Percentiles rank a stretch among this genome's conserved stretches.
These are phyloP conservation scores for Dichomitus squalens DNA, from an alignment of 1,284 basidiomycete genomes.

Conservation along the genomic window DNA sequence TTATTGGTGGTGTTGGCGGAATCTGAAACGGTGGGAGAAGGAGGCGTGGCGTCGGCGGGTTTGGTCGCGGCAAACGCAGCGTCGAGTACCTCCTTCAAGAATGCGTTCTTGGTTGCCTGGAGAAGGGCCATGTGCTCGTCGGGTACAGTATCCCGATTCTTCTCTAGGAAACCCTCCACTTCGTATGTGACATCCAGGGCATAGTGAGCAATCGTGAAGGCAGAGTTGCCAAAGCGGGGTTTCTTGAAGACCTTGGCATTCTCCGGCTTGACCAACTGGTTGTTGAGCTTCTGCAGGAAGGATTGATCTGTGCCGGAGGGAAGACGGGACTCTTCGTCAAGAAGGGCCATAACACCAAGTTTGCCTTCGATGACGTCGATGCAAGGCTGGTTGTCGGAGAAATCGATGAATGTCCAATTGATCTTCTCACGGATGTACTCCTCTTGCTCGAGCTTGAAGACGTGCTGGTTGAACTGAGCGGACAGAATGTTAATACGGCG, in stretches of 20 bases:
- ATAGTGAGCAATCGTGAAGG: constrained; percentile 99
- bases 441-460: constrained; percentile 99
- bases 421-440: constrained; percentile 99
- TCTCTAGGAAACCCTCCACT: constrained; percentile 97
- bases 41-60: constrained; percentile 60
- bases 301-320: constrained; percentile 93
- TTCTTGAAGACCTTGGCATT: constrained; percentile 95
- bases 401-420: constrained; percentile 99
- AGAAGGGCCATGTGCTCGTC: constrained; percentile 95
- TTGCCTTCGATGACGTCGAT: constrained; percentile 99
- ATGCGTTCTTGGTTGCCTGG: constrained; percentile 84
- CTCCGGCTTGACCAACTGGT: constrained; percentile 84
- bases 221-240: constrained; percentile 94
- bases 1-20: constrained; percentile 73
- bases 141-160: constrained; percentile 98
- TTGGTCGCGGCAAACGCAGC: constrained; percentile 80
- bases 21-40: constrained; percentile 76
- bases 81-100: constrained; percentile 95
- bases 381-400: constrained; percentile 98
- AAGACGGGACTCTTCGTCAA: constrained; percentile 98
- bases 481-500: background rate
- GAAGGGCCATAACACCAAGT: constrained; percentile 90
- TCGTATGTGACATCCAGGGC: constrained; percentile 98
- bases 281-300: constrained; percentile 93
- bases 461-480: constrained; percentile 91